phyloP scores from a whole-genome alignment of 2,329 filamentous ascomycete genomes.

The Grosmannia serpens region DNA sequence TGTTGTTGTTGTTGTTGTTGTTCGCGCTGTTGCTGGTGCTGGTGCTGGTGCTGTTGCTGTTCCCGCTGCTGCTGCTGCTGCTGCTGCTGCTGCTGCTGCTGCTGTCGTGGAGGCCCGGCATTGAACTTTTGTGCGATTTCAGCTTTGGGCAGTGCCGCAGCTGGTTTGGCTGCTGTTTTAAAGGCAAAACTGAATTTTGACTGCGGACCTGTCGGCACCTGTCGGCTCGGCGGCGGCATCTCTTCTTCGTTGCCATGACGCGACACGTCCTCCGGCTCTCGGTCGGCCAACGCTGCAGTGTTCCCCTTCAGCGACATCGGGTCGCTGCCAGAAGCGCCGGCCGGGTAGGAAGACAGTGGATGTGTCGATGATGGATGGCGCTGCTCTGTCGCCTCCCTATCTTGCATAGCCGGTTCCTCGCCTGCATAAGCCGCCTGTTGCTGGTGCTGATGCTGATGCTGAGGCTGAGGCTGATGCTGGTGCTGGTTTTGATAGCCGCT shows the following conservation, averaged over 20 bases:
- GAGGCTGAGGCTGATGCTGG: too few species aligned
- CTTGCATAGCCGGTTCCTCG: constrained; percentile 2
- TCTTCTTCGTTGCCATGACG: constrained; percentile 18
- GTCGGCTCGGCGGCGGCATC: constrained; percentile 41
- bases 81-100: constrained; percentile 13
- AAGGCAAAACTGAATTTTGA: constrained; percentile 89
- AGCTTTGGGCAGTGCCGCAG: constrained; percentile 46
- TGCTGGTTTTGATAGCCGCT: constrained; percentile 14
- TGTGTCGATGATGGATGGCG: not conserved
- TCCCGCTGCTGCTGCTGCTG: constrained; percentile 14
- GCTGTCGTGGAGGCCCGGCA: constrained; percentile 33
- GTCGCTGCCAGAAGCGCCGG: not conserved
- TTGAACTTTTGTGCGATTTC: constrained; percentile 61
- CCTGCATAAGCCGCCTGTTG: constrained; percentile 1
- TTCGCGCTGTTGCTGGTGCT: constrained; percentile 15
- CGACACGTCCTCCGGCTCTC: not conserved
- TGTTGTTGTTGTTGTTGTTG: constrained; percentile 16
- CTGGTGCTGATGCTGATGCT: constrained; percentile 8
- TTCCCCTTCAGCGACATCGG: not conserved
- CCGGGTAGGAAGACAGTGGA: not conserved
- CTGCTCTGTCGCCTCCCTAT: not conserved
- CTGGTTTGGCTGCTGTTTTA: constrained; percentile 57
- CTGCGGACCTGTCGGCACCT: constrained; percentile 41
- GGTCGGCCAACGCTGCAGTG: not conserved
- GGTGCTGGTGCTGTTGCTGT: not conserved